These are phyloP conservation scores for Cadophora gregata DNA, from an alignment of 2,329 filamentous ascomycete species.

Conservation along the genomic window DNA sequence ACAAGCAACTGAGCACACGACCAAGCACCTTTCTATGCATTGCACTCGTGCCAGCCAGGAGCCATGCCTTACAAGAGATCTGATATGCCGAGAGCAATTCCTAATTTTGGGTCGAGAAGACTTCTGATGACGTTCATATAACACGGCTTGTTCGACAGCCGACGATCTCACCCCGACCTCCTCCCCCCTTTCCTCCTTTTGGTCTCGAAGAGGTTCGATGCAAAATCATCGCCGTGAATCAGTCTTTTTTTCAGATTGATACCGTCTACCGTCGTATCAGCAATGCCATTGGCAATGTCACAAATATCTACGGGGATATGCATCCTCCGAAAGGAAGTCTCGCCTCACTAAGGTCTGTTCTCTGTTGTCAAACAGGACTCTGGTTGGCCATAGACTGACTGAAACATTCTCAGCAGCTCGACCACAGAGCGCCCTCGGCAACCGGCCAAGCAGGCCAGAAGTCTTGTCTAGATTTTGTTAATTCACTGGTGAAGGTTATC, in stretches of 20 bases:
- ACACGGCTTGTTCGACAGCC: neutral
- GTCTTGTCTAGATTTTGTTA: neutral
- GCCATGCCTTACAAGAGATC: neutral
- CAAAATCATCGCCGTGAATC: neutral
- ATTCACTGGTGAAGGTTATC: neutral
- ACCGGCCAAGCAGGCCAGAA: neutral
- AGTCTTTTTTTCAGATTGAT: neutral
- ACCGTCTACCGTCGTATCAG: neutral
- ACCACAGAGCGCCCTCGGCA: neutral
- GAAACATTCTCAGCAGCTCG: neutral
- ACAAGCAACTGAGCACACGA: conserved; percentile 16
- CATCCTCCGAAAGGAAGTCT: neutral
- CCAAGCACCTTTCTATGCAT: neutral
- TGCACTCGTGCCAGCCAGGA: neutral
- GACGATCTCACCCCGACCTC: neutral
- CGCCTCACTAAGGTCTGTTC: neutral
- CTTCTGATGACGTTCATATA: neutral
- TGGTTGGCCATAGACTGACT: neutral
- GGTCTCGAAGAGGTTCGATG: neutral
- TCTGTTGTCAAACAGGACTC: neutral
- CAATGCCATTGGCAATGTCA: neutral
- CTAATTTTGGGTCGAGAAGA: neutral
- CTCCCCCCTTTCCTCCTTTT: neutral
- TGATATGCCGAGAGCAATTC: neutral
- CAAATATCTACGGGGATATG: neutral